Evolutionary conservation across 2,329 filamentous ascomycete genomes (phyloP).

Genomic region (Fusarium nodosum): DNA sequence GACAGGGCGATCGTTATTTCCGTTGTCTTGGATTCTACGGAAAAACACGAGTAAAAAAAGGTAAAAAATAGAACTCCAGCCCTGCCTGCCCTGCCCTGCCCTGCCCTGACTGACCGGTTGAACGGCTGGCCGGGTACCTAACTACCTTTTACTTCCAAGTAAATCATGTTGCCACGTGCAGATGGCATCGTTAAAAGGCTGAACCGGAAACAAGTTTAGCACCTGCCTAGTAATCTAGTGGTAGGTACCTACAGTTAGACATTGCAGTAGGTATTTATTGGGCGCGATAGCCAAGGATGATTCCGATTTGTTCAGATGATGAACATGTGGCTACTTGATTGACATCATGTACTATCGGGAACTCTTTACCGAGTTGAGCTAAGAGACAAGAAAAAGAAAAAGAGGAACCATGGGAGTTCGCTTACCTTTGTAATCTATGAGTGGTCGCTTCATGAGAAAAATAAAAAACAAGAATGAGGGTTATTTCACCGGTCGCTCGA

Average conservation of each 20-base stretch:
- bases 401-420: not conserved
- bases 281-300: slow-evolving; percentile 1
- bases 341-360: not conserved
- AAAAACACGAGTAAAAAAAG: not conserved
- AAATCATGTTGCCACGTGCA: slow-evolving; percentile 21
- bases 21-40: not conserved
- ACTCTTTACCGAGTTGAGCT: not conserved
- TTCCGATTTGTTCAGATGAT: not conserved
- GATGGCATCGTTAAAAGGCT: not conserved
- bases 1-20: slow-evolving; percentile 3
- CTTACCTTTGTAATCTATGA: no score
- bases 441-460: not conserved
- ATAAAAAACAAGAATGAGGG: not conserved
- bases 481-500: not conserved
- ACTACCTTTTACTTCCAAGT: not conserved
- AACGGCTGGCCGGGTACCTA: not conserved
- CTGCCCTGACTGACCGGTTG: not conserved
- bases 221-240: no score
- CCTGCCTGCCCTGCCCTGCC: not conserved
- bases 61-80: not conserved
- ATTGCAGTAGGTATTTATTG: not conserved
- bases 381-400: not conserved
- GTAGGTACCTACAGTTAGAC: not conserved
- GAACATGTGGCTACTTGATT: not conserved
- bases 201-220: slow-evolving; percentile 5